These are phyloP conservation scores for Cladosporium sp. DNA, from an alignment of 2,329 filamentous ascomycete genomes.

Conservation along the genomic window DNA sequence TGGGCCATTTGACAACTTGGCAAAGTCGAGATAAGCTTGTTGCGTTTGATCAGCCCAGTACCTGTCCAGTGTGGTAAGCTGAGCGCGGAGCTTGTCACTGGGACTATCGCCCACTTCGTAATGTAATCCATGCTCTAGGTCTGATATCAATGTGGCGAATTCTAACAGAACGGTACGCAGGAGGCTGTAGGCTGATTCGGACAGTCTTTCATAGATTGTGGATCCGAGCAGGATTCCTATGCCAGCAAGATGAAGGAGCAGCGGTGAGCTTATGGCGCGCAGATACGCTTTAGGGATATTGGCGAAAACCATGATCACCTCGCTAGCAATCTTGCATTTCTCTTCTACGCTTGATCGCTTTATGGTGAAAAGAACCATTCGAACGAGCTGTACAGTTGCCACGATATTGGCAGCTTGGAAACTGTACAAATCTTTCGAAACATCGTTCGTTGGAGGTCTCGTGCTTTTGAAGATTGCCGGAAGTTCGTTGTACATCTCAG, in stretches of 20 bases:
- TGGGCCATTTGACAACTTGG: not conserved
- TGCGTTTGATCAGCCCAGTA: constrained; percentile 35
- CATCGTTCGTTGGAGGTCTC: not conserved
- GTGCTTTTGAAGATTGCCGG: constrained; percentile 9
- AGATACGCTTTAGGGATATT: constrained; percentile 46
- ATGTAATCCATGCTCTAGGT: constrained; percentile 42
- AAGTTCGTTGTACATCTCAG: constrained; percentile 4
- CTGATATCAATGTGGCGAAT: constrained; percentile 45
- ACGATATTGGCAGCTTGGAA: constrained; percentile 51
- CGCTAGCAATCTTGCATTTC: constrained; percentile 46
- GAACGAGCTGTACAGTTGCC: constrained; percentile 46
- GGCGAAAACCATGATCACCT: constrained; percentile 45
- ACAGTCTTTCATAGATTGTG: constrained; percentile 44
- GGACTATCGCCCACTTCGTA: constrained; percentile 35
- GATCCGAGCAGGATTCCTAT: constrained; percentile 49
- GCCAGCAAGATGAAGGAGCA: constrained; percentile 49
- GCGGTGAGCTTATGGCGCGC: constrained; percentile 48
- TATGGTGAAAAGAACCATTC: constrained; percentile 46
- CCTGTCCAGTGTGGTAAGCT: constrained; percentile 43
- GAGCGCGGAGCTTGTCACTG: constrained; percentile 38
- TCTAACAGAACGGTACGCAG: constrained; percentile 43
- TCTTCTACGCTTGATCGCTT: constrained; percentile 43
- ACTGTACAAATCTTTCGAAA: constrained; percentile 24
- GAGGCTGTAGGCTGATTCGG: constrained; percentile 41
- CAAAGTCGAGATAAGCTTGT: not conserved